A percentile compares a stretch with the other conserved stretches of the same genome.
Evolutionary conservation across 2,329 filamentous ascomycete genomes (phyloP).

Genomic region (Colletotrichum gigasporum): DNA sequence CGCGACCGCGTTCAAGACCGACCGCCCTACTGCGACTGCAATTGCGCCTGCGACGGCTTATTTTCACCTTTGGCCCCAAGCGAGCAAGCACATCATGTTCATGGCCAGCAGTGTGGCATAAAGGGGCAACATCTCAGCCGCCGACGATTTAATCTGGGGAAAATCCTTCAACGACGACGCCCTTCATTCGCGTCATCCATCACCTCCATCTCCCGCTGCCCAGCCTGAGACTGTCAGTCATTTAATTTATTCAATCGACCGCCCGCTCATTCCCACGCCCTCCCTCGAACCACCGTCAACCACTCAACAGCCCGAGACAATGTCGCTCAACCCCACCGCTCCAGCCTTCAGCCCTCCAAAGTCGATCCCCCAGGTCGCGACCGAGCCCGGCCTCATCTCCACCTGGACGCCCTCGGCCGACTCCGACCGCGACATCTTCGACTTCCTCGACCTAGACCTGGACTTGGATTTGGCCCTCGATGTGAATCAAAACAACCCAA

Average conservation of each 20-base stretch:
- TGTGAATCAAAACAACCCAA: neutral
- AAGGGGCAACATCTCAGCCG: no score
- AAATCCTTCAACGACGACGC: no score
- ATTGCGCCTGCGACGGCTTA: neutral
- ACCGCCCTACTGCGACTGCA: conserved; percentile 8
- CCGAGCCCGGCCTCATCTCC: neutral
- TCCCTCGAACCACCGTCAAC: neutral
- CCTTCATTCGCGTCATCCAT: no score
- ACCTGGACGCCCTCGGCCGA: neutral
- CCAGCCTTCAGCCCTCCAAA: conserved; percentile 4
- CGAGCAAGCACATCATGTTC: no score
- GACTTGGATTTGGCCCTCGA: neutral
- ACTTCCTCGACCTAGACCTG: neutral
- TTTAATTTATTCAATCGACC: no score
- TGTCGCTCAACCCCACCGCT: conserved; percentile 4
- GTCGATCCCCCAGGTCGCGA: conserved; percentile 1
- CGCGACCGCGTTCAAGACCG: neutral
- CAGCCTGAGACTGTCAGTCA: neutral
- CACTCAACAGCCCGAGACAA: neutral
- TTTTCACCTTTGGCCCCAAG: neutral
- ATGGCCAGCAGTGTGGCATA: no score
- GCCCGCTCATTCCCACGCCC: no score
- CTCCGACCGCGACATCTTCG: neutral
- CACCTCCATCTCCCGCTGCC: no score
- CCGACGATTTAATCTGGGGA: no score